These are phyloP conservation scores for Hemileccinum impolitum DNA, from an alignment of 768 basidiomycete genomes.

Conservation along the genomic window DNA sequence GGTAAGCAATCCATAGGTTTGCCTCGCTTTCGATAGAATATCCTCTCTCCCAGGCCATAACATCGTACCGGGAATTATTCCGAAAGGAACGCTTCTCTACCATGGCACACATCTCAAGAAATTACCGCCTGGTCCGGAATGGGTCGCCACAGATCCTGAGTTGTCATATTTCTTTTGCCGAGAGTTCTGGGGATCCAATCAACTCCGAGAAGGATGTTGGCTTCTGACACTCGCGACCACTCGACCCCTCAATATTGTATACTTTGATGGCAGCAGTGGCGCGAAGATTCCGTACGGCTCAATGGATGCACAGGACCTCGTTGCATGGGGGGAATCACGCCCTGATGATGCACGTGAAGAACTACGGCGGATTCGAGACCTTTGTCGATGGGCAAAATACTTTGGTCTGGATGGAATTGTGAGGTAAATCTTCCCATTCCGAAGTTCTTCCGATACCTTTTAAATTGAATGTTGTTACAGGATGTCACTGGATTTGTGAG, in stretches of 20 bases:
- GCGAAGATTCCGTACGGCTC: too few species aligned
- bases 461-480: constrained; percentile 1
- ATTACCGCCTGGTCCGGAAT: constrained; percentile 30
- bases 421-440: constrained; percentile 22
- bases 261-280: constrained; percentile 53
- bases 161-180: constrained; percentile 39
- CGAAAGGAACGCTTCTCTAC: too few species aligned
- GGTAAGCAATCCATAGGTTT: too few species aligned
- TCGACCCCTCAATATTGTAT: constrained; percentile 41
- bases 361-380: constrained; percentile 1
- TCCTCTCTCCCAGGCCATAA: too few species aligned
- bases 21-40: too few species aligned
- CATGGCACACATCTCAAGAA: too few species aligned
- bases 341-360: background rate
- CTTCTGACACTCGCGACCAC: constrained; percentile 16
- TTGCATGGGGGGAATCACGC: constrained; percentile 28
- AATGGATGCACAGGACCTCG: constrained; percentile 47
- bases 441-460: background rate
- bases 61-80: too few species aligned
- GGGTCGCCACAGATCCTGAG: constrained; percentile 36
- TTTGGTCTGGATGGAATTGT: constrained; percentile 43
- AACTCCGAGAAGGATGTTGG: too few species aligned
- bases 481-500: constrained; percentile 28
- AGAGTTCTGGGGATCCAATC: background rate
- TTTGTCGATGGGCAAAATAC: constrained; percentile 44